Evolutionary conservation across 768 basidiomycete species (phyloP).

Genomic region (Ramaria rubella): DNA sequence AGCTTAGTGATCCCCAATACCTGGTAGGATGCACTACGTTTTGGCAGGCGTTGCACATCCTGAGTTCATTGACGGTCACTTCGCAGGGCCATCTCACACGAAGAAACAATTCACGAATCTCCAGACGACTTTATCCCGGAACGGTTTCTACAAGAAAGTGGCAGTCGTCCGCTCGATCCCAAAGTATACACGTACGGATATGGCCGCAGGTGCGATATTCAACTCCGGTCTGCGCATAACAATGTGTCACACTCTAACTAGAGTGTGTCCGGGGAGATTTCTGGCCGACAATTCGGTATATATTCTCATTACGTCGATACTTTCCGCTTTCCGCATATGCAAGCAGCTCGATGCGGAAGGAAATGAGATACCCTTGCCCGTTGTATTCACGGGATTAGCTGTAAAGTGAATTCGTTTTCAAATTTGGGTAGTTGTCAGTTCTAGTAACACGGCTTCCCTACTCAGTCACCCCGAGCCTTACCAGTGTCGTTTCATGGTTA

Average conservation of each 20-base stretch:
- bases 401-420: no score
- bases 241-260: background rate
- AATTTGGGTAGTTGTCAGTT: no score
- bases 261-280: constrained; percentile 4
- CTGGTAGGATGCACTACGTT: background rate
- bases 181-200: background rate
- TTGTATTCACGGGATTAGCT: background rate
- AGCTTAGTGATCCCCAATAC: background rate
- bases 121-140: background rate
- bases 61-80: background rate
- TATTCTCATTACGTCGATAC: background rate
- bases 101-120: background rate
- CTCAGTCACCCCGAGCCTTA: no score
- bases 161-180: background rate
- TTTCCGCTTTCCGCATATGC: background rate
- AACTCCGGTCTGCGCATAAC: background rate
- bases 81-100: background rate
- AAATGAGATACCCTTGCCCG: background rate
- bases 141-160: background rate
- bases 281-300: background rate
- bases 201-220: background rate
- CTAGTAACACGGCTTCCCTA: no score
- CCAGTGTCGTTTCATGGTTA: no score
- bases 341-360: background rate
- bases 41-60: background rate